Base-by-base conservation (phyloP, 495 filamentous ascomycete genomes). In the Lophiostoma macrostomum region DNA sequence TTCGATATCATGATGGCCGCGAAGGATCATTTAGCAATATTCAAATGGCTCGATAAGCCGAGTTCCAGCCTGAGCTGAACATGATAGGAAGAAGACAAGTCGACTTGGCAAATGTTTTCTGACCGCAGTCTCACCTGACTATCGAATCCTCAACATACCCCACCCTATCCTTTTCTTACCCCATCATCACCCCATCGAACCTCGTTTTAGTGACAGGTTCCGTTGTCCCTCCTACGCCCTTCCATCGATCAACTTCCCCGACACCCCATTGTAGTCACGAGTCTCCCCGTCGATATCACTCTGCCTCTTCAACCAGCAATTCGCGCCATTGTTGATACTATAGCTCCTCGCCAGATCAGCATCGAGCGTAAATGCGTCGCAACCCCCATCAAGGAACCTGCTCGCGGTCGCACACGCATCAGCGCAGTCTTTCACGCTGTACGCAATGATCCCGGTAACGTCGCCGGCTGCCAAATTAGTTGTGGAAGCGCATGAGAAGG, bases 281-380 rank as follows among this genome's bases (percentile, higher is more conserved):
- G 20, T 42, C 19, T 42, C 25, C 22, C 38, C 38, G 13, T 42
- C 38, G 5, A 12, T 16, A 12, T 7, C 13, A 14, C 20, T 20
- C 3, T 10, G 20, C 16, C 25, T 42, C 38, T 42, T 42, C 19
- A 42, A 20, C 38, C 38, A 42, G 20, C 38, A 42, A 25, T 42
- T 42, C 38, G 38, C 38, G 5, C 38, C 38, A 42, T 42, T 42
- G 20, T 42, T 42, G 38, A 42, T 42, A 20, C 10, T 20, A 42
- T 42, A 42, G 38, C 38, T 42, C 6, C 38, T 20, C 6, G 38
- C 38, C 3, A 42, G 7, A 20, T 42, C 38, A 12, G 38, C 38
- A 25, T 24, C 38, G 22, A 22, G 38, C 11, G 38, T 42, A 12
- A 20, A 42, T 10, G 38, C 20, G 22, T 42, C 38, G 20, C 38